Evolutionary conservation across 495 filamentous ascomycete genomes (phyloP), one percentile per base, ranked within the genome.

Genomic region (Amphirosellinia nigrospora): DNA sequence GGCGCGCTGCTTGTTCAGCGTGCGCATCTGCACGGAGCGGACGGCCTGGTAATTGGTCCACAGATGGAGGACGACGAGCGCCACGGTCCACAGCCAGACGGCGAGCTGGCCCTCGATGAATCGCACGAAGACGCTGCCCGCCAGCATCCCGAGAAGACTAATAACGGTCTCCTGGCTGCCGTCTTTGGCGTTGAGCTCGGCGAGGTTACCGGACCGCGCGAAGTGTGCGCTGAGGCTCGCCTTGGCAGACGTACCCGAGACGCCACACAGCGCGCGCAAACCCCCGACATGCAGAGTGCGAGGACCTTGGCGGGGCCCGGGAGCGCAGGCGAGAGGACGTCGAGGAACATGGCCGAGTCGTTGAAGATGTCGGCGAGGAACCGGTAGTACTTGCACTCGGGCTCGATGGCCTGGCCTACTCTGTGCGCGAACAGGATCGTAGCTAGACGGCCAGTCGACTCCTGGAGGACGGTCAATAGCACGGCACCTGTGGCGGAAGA

Each of bases 141-240:
- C 91, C 68, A 97, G 84, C 93, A 97, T 96, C 0, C 95, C 95
- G 46, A 97, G 43, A 46, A 99, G 85, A 3, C 93, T 95, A 64
- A 99, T 94, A 45, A 98, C 86, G 0, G 95, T 99, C 81, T 99
- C 95, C 82, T 99, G 95, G 70, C 92, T 95, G 28, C 94, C 95
- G 76, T 99, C 95, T 89, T 99, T 88, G 60, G 95, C 95, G 81
- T 97, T 98, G 52, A 98, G 83, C 78, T 98, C 95, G 13, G 92
- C 95, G 50, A 98, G 79, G 80, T 97, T 98, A n/a, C 93, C 93
- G 79, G 88, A 88, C 70, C 82, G 86, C 7, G 95, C 93, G 80
- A 99, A 99, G 82, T 99, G 96, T 26, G 93, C 93, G 74, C 92
- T 94, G 73, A 99, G 79, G 73, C 90, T 94, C 2, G 95, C 94